phyloP scores from a whole-genome alignment of 2,329 filamentous ascomycete species.

The Talaromyces marneffei region DNA sequence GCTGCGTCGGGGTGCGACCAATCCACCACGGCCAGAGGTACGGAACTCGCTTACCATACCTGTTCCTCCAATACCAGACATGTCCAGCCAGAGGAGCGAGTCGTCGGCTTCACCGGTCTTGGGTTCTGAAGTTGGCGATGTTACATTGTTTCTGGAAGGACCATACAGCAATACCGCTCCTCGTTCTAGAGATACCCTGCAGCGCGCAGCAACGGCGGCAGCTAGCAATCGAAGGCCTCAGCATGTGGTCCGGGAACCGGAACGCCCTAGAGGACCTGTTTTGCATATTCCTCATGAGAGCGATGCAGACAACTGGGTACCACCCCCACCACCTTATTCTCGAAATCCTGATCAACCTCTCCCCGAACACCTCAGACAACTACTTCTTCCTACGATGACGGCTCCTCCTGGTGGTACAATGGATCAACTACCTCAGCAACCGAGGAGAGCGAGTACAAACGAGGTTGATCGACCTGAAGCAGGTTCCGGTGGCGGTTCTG shows the following conservation, averaged over 20 bases:
- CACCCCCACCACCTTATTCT: conserved; percentile 71
- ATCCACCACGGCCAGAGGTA: conserved; percentile 39
- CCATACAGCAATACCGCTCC: conserved; percentile 69
- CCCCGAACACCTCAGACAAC: conserved; percentile 32
- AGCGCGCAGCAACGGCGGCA: conserved; percentile 65
- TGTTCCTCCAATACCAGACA: conserved; percentile 23
- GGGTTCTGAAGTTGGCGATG: conserved; percentile 19
- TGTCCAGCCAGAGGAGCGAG: conserved; percentile 20
- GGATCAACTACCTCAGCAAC: conserved; percentile 10
- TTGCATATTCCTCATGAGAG: conserved; percentile 76
- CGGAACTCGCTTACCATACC: conserved; percentile 17
- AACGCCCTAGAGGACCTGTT: conserved; percentile 41
- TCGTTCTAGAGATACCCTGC: conserved; percentile 63
- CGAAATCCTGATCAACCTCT: conserved; percentile 32
- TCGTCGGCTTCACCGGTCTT: conserved; percentile 22
- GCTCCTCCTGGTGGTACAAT: conserved; percentile 17
- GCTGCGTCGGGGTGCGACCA: conserved; percentile 50
- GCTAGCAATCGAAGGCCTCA: conserved; percentile 61
- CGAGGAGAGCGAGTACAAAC: conserved; percentile 22
- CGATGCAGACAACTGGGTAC: conserved; percentile 83
- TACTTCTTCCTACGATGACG: conserved; percentile 27
- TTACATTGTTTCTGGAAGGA: conserved; percentile 59
- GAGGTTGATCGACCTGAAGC: neutral
- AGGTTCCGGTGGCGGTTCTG: neutral
- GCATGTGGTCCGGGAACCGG: conserved; percentile 28